Conservation (phyloP, 371 early-diverging fungal species). For the Haplosporangium sp. region DNA sequence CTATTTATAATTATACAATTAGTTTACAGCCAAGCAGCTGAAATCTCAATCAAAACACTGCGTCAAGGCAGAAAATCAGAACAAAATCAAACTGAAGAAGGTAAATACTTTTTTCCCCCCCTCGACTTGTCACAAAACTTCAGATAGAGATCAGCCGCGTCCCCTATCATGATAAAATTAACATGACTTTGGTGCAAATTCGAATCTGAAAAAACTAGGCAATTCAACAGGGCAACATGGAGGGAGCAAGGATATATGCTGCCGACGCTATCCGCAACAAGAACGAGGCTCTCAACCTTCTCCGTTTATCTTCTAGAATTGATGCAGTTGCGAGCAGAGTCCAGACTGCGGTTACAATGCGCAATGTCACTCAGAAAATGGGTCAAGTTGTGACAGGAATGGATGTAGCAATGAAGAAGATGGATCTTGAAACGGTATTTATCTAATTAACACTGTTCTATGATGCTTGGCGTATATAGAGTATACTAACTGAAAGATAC, state of each 20-base stretch:
- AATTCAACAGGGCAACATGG: slow-evolving; percentile 93
- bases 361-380: slow-evolving; percentile 81
- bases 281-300: slow-evolving; percentile 91
- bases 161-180: no score
- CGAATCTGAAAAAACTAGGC: slow-evolving; percentile 64
- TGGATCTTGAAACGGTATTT: slow-evolving; percentile 91
- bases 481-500: no score
- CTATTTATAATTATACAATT: slow-evolving; percentile 1
- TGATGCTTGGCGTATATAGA: not conserved
- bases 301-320: slow-evolving; percentile 89
- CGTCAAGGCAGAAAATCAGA: slow-evolving; percentile 85
- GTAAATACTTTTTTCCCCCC: slow-evolving; percentile 51
- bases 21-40: slow-evolving; percentile 95
- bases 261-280: slow-evolving; percentile 98
- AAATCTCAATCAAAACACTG: slow-evolving; percentile 87
- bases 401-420: slow-evolving; percentile 90
- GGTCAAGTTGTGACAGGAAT: slow-evolving; percentile 89
- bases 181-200: not conserved
- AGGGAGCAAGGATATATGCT: slow-evolving; percentile 95
- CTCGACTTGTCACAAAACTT: not conserved
- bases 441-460: not conserved
- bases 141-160: not conserved
- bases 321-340: slow-evolving; percentile 94
- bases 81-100: slow-evolving; percentile 91
- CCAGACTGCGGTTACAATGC: slow-evolving; percentile 96